phyloP scores from a whole-genome alignment of 306 rosid genomes.

The Trifolium pratense region DNA sequence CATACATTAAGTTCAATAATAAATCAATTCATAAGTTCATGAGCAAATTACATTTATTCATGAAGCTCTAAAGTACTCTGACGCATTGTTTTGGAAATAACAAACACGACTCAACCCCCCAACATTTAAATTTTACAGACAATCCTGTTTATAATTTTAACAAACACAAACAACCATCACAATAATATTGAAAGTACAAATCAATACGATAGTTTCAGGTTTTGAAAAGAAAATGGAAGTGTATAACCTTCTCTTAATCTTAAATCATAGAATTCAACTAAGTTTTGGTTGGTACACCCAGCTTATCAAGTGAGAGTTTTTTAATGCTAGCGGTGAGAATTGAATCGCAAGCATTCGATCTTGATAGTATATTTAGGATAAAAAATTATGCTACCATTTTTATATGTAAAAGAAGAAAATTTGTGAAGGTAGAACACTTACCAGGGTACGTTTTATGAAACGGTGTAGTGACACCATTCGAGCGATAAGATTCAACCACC shows the following conservation, averaged over 20 bases:
- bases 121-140: neutral
- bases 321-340: neutral
- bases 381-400: neutral
- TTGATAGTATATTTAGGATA: neutral
- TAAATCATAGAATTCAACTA: slow-evolving; percentile 9
- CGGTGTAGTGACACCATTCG: slow-evolving; percentile 46
- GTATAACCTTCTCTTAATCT: neutral
- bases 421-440: slow-evolving; percentile 27
- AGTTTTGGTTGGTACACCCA: neutral
- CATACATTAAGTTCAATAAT: slow-evolving; percentile 13
- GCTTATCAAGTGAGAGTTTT: neutral
- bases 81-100: neutral
- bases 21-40: slow-evolving; percentile 8
- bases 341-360: slow-evolving; percentile 10
- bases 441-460: slow-evolving; percentile 61
- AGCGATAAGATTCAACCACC: slow-evolving; percentile 35
- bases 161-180: slow-evolving; percentile 8
- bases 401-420: neutral
- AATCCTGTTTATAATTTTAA: neutral
- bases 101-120: neutral
- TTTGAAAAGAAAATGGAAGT: no score
- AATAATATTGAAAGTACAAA: neutral
- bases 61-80: slow-evolving; percentile 5
- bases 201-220: neutral
- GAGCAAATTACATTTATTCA: slow-evolving; percentile 7